Conservation (phyloP, 306 rosid genomes). For the Quercus rubra region DNA sequence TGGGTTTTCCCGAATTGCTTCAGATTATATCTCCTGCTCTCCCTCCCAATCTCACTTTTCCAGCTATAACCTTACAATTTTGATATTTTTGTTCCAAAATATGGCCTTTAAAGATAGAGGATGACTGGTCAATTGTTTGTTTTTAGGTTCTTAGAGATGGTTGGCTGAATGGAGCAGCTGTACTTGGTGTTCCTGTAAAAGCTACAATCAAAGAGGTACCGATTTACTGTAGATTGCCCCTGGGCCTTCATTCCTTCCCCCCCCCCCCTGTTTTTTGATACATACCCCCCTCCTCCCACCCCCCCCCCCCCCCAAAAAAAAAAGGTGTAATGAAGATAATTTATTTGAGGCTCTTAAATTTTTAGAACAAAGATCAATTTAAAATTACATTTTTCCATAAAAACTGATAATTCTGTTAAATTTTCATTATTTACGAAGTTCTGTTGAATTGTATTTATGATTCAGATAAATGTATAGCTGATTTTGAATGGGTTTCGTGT, state of each 20-base stretch:
- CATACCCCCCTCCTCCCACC: too few relatives aligned
- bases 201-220: slow-evolving; percentile 97
- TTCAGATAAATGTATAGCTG: neutral
- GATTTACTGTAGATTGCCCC: neutral
- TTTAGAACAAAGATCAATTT: too few relatives aligned
- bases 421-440: too few relatives aligned
- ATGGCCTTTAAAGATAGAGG: neutral
- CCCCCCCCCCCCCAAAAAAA: too few relatives aligned
- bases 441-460: neutral
- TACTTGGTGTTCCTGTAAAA: slow-evolving; percentile 92
- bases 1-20: neutral
- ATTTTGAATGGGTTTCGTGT: neutral
- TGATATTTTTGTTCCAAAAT: neutral
- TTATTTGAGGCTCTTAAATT: too few relatives aligned
- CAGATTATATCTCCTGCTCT: neutral
- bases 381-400: too few relatives aligned
- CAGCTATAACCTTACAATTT: neutral
- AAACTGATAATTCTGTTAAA: too few relatives aligned
- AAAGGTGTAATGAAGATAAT: too few relatives aligned
- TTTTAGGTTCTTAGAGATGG: slow-evolving; percentile 86
- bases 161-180: slow-evolving; percentile 79
- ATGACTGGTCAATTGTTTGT: slow-evolving; percentile 21
- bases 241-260: neutral
- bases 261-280: too few relatives aligned
- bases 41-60: neutral